Conservation (phyloP, 768 basidiomycete species). For the Leccinum broughii region DNA sequence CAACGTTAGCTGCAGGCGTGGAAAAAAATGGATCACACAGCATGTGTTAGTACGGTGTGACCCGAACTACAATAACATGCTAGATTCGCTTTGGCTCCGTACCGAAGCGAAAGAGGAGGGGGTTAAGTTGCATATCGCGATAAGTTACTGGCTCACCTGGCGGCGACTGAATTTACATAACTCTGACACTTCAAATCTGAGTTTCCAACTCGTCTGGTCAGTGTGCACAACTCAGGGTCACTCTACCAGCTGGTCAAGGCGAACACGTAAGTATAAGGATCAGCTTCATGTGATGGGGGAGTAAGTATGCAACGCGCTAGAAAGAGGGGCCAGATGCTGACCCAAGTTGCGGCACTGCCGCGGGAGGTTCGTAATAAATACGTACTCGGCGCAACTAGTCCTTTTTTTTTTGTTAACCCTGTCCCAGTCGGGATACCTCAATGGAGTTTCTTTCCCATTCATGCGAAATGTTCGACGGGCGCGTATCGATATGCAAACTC, state of each 20-base stretch:
- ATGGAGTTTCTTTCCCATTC: not conserved
- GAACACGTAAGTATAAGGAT: not conserved
- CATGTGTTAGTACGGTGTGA: not conserved
- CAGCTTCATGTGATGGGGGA: not conserved
- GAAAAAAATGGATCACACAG: not conserved
- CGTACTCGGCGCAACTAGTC: not conserved
- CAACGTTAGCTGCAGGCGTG: not conserved
- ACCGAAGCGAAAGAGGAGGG: not conserved
- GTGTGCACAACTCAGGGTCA: not conserved
- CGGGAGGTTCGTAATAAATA: not conserved
- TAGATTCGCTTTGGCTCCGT: not conserved
- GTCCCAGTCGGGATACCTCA: not conserved
- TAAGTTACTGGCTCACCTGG: not conserved
- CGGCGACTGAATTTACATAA: not conserved
- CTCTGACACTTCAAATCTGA: not conserved
- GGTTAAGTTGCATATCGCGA: not conserved
- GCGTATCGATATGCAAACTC: not conserved
- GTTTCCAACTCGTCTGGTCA: not conserved
- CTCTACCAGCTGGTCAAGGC: not conserved
- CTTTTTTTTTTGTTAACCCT: not conserved
- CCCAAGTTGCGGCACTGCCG: not conserved
- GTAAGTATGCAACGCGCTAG: not conserved
- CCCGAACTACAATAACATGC: not conserved
- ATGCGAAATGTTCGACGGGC: not conserved
- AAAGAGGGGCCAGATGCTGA: not conserved